Conservation (phyloP, 352 stramenopile species). For the Phytopythium chamaehyphon region DNA sequence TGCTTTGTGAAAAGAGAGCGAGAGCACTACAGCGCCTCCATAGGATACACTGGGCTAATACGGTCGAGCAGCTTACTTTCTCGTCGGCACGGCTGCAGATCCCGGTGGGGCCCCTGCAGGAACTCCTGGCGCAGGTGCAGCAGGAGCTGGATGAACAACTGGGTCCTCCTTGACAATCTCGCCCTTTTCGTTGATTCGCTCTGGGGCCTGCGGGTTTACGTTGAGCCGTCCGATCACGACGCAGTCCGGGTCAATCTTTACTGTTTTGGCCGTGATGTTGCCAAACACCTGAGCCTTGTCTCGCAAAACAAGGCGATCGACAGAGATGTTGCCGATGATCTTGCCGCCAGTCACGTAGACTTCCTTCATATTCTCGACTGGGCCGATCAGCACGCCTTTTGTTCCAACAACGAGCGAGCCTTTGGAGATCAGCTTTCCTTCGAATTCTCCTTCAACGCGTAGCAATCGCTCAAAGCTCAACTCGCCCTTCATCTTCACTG, state of each 20-base stretch:
- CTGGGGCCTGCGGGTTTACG: constrained; percentile 82
- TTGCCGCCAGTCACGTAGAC: constrained; percentile 84
- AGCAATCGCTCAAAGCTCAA: constrained; percentile 88
- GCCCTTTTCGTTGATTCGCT: constrained; percentile 80
- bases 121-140: neutral
- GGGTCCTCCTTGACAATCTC: constrained; percentile 64
- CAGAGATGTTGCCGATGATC: constrained; percentile 83
- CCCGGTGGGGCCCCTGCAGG: neutral
- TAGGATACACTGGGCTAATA: constrained; percentile 1
- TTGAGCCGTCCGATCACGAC: constrained; percentile 82
- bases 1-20: constrained; percentile 13
- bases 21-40: neutral
- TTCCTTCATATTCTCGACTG: constrained; percentile 87
- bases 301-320: constrained; percentile 80
- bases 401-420: constrained; percentile 85
- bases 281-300: constrained; percentile 87
- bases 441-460: constrained; percentile 88
- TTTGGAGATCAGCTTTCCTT: constrained; percentile 86
- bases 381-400: constrained; percentile 72
- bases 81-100: neutral
- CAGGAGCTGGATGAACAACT: constrained; percentile 7
- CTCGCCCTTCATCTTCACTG: constrained; percentile 88
- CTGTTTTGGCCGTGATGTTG: constrained; percentile 86
- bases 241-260: constrained; percentile 88
- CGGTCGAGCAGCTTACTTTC: constrained; percentile 4